Conservation (phyloP, 257 asterid species). For the Plantago major region DNA sequence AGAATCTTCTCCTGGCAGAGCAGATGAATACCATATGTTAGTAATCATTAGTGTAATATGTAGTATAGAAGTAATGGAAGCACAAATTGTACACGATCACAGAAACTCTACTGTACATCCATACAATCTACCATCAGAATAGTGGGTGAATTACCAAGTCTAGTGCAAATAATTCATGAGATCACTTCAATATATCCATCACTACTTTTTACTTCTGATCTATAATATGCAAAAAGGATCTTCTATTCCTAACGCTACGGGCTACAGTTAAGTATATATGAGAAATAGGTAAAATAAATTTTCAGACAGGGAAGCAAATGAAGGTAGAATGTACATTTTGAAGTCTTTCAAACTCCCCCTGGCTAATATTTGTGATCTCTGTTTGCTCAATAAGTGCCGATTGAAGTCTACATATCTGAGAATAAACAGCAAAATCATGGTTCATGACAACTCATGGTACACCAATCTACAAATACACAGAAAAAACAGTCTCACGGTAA, state of each 20-base stretch:
- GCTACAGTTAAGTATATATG: no score
- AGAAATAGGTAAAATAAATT: background rate
- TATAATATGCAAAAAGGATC: no score
- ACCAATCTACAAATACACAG: background rate
- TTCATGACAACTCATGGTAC: background rate
- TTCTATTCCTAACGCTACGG: no score
- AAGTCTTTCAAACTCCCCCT: slow-evolving; percentile 84
- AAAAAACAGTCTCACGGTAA: slow-evolving; percentile 4
- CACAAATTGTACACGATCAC: background rate
- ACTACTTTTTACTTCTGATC: no score
- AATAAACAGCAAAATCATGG: background rate
- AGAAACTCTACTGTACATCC: no score
- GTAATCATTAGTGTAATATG: no score
- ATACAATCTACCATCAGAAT: no score
- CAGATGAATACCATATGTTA: slow-evolving; percentile 11
- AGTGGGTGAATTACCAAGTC: no score
- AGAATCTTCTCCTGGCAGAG: slow-evolving; percentile 73
- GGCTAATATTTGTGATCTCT: slow-evolving; percentile 71
- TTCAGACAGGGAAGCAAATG: slow-evolving; percentile 12
- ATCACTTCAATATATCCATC: no score
- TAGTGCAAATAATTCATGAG: no score
- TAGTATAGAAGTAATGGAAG: background rate
- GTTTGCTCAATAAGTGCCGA: slow-evolving; percentile 73
- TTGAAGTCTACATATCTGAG: slow-evolving; percentile 83
- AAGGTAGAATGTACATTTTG: slow-evolving; percentile 45